These are phyloP conservation scores for Alternaria arborescens DNA, from an alignment of 2,329 filamentous ascomycete genomes.

Conservation along the genomic window DNA sequence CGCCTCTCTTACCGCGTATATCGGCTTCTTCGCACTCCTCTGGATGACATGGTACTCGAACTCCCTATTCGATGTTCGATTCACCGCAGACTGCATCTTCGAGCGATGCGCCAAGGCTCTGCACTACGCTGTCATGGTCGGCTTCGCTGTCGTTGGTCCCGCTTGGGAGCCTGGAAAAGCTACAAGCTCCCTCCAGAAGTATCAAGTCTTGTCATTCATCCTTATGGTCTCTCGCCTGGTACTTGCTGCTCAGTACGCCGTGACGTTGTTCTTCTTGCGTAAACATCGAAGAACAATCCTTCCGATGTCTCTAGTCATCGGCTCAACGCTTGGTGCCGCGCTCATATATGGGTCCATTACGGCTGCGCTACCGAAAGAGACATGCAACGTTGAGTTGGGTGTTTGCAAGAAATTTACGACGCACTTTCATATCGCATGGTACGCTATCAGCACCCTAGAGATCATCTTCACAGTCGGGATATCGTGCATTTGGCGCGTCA, in stretches of 20 bases:
- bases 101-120: conserved; percentile 66
- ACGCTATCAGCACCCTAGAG: conserved; percentile 53
- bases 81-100: conserved; percentile 70
- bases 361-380: conserved; percentile 31
- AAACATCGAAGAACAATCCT: conserved; percentile 40
- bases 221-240: conserved; percentile 50
- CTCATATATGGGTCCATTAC: conserved; percentile 40
- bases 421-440: conserved; percentile 35
- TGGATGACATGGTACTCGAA: conserved; percentile 76
- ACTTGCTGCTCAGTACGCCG: conserved; percentile 51
- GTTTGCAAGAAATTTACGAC: conserved; percentile 10
- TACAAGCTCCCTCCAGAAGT: conserved; percentile 53
- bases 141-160: conserved; percentile 68
- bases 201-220: conserved; percentile 50
- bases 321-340: conserved; percentile 44
- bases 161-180: conserved; percentile 40
- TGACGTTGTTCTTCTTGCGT: conserved; percentile 47
- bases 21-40: conserved; percentile 65
- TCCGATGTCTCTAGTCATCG: conserved; percentile 47
- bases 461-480: conserved; percentile 42
- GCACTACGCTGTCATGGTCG: conserved; percentile 71
- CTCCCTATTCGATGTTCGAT: conserved; percentile 71
- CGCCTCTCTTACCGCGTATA: conserved; percentile 54
- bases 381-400: background rate
- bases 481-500: conserved; percentile 43